A percentile compares a stretch with the other conserved stretches of the same genome.
Conservation (phyloP, 805 yeast genomes). For the Blastobotrys americana region DNA sequence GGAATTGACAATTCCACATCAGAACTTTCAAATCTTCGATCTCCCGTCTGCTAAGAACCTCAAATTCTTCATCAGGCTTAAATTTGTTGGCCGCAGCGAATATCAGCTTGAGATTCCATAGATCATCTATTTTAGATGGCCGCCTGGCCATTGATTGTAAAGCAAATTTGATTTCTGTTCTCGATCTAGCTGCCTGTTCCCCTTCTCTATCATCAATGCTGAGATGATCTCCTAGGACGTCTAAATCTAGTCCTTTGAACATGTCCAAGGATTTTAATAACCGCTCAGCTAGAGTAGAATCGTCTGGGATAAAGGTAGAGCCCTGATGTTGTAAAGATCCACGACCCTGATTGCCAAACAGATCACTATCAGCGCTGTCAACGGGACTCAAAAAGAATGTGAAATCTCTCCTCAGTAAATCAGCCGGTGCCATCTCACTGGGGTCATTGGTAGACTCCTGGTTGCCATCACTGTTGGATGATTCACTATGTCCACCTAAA, state of each 20-base stretch:
- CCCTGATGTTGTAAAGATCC: background rate
- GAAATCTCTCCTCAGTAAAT: background rate
- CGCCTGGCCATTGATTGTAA: conserved; percentile 36
- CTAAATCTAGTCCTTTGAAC: background rate
- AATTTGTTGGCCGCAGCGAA: conserved; percentile 52
- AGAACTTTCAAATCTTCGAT: conserved; percentile 15
- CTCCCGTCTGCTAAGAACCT: conserved; percentile 9
- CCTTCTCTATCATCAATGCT: background rate
- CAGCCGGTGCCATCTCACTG: background rate
- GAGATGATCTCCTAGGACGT: conserved; percentile 1
- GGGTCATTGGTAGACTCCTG: background rate
- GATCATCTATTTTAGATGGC: conserved; percentile 44
- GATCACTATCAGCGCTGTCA: background rate
- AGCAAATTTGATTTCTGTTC: conserved; percentile 49
- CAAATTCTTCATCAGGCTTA: conserved; percentile 13
- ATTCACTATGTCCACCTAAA: conserved; percentile 9
- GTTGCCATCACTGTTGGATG: background rate
- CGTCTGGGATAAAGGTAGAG: background rate
- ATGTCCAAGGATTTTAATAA: too few relatives aligned
- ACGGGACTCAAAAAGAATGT: background rate
- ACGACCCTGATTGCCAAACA: background rate
- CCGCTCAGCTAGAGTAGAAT: background rate
- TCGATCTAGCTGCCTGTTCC: conserved; percentile 28
- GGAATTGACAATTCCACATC: too few relatives aligned
- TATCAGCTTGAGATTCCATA: conserved; percentile 56